Base-by-base conservation (phyloP, 139 green algal species). In the Chlorella sorokiniana region DNA sequence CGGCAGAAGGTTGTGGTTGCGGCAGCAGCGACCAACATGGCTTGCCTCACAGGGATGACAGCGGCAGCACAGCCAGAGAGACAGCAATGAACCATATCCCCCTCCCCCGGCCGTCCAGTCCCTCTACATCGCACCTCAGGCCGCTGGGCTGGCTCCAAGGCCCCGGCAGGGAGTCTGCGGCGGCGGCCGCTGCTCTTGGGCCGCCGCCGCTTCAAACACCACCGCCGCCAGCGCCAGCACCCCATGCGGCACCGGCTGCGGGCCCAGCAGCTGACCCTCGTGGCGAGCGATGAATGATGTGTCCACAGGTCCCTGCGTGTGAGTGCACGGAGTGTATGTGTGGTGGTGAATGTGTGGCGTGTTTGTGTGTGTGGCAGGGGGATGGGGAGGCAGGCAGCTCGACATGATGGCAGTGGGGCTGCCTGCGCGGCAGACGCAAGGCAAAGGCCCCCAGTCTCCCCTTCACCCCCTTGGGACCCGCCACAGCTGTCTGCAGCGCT, bases 261-360 rank as follows among this genome's bases (percentile, higher is more conserved):
- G 22, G 0, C 37, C 68, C 56, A 82, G 72, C 54, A 92, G 77
- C 38, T 75, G 41, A 31, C 48, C 68, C 67, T 87, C 33, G 69
- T 89, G 81, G 70, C 80, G 67, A 23, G 79, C 23, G 61, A 89
- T 89, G 82, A 90, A 91, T 38, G 74, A 71, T 20, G 87, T 92
- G 67, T 88, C 78, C 33, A 91, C 83, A 5, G 48, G 72, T 33
- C 78, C 83, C 85, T 79, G 79, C 45, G 40, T n/a, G 48, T 22
- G 40, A 22, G 33, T n/a, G 35, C 4, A 14, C 8, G 11, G 5
- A 35, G 33, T 2, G 38, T 16, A 33, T 3, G 1, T 44, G 8
- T 22, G n/a, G n/a, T n/a, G n/a, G n/a, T n/a, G n/a, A n/a, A n/a
- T n/a, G n/a, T n/a, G n/a, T n/a, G n/a, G n/a, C n/a, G n/a, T n/a